Evolutionary conservation across 2,329 filamentous ascomycete genomes (phyloP), one percentile per base, ranked within the genome.

Genomic region (Apiospora kogelbergensis): DNA sequence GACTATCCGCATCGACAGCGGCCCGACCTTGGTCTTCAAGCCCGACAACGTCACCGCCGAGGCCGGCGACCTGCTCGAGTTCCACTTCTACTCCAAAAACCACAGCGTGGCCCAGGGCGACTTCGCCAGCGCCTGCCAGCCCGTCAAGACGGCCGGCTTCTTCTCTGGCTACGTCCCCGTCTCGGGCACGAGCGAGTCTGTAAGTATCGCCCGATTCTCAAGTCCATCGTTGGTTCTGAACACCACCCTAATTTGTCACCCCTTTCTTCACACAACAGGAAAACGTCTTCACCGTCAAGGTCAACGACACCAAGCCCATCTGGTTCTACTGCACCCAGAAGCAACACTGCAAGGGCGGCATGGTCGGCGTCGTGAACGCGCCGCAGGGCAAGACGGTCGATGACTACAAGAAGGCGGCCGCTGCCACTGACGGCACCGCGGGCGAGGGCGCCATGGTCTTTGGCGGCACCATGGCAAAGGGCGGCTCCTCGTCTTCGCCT

Each of bases 251-350:
- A 41, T 11, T 41, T 11, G n/a, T 30, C 17, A 1, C n/a, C 9
- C 13, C 24, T 17, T n/a, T n/a, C 22, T 6, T 10, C 20, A 15
- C 9, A 6, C 6, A 10, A n/a, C 24, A 67, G 2, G 74, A 77
- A 17, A 81, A 80, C 0, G 78, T 79, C 9, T 86, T 83, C 74
- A 82, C 81, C 40, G 80, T 86, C 69, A 80, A 78, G 2, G 73
- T 86, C 57, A 81, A 82, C 45, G 79, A 84, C 71, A 82, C 81
- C 3, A 80, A 82, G 69, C 82, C 84, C 4, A 78, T 84, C 22
- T 86, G 84, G 83, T 79, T 83, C 69, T 87, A 86, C 73, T 86
- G 84, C 77, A 79, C 76, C 22, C 79, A 81, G 67, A 78, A 78
- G 1, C 78, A 80, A 45, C 83, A 86, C 72, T 87, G 85, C 74